Conservation (phyloP, 257 asterid genomes). For the Capsicum chinense region DNA sequence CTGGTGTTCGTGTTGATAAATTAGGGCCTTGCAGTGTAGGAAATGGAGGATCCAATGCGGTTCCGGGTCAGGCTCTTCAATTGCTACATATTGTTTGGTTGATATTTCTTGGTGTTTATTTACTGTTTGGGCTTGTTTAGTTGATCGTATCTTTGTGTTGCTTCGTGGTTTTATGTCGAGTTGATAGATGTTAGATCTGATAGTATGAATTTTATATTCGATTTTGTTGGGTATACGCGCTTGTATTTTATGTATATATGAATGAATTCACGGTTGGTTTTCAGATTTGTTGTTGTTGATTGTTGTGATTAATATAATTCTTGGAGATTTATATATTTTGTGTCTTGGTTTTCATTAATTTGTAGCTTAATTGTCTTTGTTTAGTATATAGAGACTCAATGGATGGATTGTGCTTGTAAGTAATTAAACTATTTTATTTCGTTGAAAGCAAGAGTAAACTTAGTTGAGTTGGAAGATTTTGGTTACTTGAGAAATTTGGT, state of each 20-base stretch:
- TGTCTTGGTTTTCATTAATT: not conserved
- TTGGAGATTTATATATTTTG: not conserved
- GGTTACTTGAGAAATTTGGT: not conserved
- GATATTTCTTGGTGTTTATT: constrained; percentile 74
- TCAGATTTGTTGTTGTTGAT: not conserved
- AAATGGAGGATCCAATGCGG: constrained; percentile 76
- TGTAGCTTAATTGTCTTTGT: not conserved
- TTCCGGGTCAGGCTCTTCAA: constrained; percentile 82
- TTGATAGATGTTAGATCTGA: constrained; percentile 22
- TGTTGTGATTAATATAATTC: not conserved
- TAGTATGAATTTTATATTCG: not conserved
- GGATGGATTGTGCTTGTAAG: not conserved
- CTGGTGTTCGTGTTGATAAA: constrained; percentile 72
- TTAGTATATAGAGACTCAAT: not conserved
- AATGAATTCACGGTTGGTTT: not conserved
- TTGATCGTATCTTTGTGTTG: not conserved
- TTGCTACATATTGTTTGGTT: constrained; percentile 92
- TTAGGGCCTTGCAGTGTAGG: constrained; percentile 78
- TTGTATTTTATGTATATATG: constrained; percentile 16
- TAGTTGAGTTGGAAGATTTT: not conserved
- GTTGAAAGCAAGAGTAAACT: not conserved
- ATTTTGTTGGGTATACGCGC: not conserved
- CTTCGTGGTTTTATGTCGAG: not conserved
- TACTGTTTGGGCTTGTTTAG: constrained; percentile 81
- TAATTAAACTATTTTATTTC: not conserved